Evolutionary conservation across 2,329 filamentous ascomycete genomes (phyloP).

Genomic region (Chrysoporthe cubensis): DNA sequence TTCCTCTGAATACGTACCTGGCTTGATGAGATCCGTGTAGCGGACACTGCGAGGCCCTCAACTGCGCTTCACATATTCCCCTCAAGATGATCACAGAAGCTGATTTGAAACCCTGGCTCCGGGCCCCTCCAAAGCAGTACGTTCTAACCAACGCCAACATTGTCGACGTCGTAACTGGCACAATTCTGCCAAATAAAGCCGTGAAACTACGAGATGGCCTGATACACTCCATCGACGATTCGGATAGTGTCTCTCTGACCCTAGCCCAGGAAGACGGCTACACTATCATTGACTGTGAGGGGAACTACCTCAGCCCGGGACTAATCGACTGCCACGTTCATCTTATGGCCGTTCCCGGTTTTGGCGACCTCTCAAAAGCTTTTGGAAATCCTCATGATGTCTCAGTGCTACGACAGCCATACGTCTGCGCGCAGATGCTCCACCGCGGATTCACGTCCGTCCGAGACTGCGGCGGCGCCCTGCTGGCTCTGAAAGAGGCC

Average conservation of each 20-base stretch:
- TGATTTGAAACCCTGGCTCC: constrained; percentile 35
- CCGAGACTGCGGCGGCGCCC: constrained; percentile 57
- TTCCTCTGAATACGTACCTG: not conserved
- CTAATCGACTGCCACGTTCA: constrained; percentile 34
- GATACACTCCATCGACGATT: constrained; percentile 29
- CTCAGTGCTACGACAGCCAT: constrained; percentile 46
- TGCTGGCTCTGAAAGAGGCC: constrained; percentile 52
- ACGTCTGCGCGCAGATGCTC: constrained; percentile 51
- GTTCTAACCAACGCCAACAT: constrained; percentile 33
- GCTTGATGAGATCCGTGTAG: not conserved
- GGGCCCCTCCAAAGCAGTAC: constrained; percentile 30
- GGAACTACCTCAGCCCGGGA: constrained; percentile 21
- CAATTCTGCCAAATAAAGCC: constrained; percentile 21
- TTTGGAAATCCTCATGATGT: constrained; percentile 35
- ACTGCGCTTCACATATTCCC: no score
- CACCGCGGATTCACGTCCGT: constrained; percentile 56
- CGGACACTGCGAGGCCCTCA: not conserved
- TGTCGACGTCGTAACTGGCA: constrained; percentile 33
- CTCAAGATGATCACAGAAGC: constrained; percentile 31
- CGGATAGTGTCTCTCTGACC: constrained; percentile 1
- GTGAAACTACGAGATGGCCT: constrained; percentile 31
- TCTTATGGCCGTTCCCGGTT: constrained; percentile 34
- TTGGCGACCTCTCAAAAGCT: constrained; percentile 29
- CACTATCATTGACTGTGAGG: constrained; percentile 25
- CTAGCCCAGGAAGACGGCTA: constrained; percentile 29